A percentile compares a stretch with the other conserved stretches of the same genome.
Conservation (phyloP, 2,329 filamentous ascomycete genomes). For the Colletotrichum filicis region DNA sequence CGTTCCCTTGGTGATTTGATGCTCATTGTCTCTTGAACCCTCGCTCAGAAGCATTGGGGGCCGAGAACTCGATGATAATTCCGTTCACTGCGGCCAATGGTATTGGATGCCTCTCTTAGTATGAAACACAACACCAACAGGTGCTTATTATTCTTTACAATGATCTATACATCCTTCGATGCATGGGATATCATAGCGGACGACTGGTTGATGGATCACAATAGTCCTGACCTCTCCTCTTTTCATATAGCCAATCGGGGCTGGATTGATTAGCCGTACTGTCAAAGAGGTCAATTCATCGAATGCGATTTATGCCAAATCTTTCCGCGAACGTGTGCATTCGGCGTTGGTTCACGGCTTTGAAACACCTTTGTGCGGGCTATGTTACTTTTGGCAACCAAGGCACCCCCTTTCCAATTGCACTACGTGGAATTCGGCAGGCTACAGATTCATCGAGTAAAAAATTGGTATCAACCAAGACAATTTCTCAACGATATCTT, state of each 20-base stretch:
- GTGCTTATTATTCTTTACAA: neutral
- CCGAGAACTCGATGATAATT: neutral
- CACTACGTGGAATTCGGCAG: no score
- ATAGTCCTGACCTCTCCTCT: neutral
- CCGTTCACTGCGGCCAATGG: neutral
- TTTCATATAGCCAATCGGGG: neutral
- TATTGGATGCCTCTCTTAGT: neutral
- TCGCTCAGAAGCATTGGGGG: neutral
- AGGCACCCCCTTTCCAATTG: no score
- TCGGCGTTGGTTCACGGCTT: no score
- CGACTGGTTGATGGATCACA: neutral
- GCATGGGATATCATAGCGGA: neutral
- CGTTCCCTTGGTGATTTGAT: neutral
- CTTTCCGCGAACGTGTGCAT: no score
- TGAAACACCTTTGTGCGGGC: no score
- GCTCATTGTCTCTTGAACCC: neutral
- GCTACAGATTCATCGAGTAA: no score
- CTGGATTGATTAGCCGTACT: no score
- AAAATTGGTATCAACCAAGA: neutral
- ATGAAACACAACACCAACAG: neutral
- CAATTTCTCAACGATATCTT: neutral
- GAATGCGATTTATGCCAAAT: no score
- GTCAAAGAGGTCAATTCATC: no score
- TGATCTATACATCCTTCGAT: fast-evolving
- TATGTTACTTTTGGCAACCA: no score